Percentiles rank a stretch among this genome's conserved stretches.
Conservation (phyloP, 2,329 filamentous ascomycete species). For the Cladosporium oxysporum region DNA sequence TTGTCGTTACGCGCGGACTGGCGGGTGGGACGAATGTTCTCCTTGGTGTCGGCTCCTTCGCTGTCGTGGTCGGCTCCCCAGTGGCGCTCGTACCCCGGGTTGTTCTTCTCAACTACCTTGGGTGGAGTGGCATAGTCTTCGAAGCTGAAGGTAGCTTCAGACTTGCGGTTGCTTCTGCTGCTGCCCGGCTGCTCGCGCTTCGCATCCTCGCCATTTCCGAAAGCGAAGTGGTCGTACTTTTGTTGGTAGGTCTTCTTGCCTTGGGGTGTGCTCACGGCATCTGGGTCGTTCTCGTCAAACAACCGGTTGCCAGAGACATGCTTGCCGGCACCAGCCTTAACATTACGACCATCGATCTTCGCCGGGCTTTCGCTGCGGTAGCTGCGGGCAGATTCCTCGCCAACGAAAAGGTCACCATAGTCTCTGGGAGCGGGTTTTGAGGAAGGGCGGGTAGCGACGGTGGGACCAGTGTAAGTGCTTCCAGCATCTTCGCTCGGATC, state of each 20-base stretch:
- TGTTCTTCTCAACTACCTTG: constrained; percentile 67
- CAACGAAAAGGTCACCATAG: constrained; percentile 68
- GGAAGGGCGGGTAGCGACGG: constrained; percentile 66
- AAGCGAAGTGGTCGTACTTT: constrained; percentile 85
- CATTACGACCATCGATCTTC: constrained; percentile 40
- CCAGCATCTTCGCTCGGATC: constrained; percentile 59
- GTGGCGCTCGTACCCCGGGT: constrained; percentile 71
- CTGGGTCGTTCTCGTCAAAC: constrained; percentile 57
- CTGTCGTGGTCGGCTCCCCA: constrained; percentile 75
- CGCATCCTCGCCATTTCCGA: constrained; percentile 63
- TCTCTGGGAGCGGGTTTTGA: constrained; percentile 70
- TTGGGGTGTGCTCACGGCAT: constrained; percentile 41
- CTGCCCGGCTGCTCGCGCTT: constrained; percentile 29
- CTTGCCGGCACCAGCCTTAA: constrained; percentile 53
- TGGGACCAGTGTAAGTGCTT: constrained; percentile 47
- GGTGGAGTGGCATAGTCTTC: constrained; percentile 82
- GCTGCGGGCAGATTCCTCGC: constrained; percentile 42
- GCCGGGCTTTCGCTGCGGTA: constrained; percentile 36
- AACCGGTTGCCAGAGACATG: constrained; percentile 56
- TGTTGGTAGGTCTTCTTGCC: constrained; percentile 67
- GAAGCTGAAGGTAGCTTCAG: constrained; percentile 79
- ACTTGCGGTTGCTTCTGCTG: constrained; percentile 46
- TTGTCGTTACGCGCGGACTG: not conserved
- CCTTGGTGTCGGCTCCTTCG: constrained; percentile 43
- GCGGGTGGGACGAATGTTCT: constrained; percentile 32